These are phyloP conservation scores for Talaromyces sp. DNA, from an alignment of 2,329 filamentous ascomycete genomes.

Conservation along the genomic window DNA sequence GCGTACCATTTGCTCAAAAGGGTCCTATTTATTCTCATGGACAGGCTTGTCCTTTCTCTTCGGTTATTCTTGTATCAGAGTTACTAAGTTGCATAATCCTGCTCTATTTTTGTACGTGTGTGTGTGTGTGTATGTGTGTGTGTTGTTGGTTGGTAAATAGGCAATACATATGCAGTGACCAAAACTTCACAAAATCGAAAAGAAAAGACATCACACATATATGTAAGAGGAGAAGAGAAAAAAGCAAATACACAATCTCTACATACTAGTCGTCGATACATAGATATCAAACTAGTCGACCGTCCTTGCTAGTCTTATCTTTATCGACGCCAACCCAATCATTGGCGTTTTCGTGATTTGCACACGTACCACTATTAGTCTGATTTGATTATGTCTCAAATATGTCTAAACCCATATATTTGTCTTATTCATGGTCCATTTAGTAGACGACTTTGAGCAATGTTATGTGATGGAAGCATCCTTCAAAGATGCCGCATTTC, in stretches of 20 bases:
- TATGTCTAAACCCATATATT: no score
- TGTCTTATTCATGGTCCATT: no score
- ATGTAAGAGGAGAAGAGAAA: neutral
- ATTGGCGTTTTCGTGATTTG: neutral
- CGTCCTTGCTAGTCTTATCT: conserved; percentile 10
- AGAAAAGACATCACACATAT: no score
- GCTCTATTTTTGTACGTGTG: neutral
- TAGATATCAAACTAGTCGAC: neutral
- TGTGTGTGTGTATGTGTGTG: neutral
- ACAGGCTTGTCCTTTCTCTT: neutral
- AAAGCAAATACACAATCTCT: neutral
- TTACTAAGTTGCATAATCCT: neutral
- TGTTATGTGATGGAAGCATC: no score
- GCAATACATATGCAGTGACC: neutral
- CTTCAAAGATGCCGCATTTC: no score
- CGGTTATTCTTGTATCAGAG: no score
- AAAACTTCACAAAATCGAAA: neutral
- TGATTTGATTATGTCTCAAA: neutral
- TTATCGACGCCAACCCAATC: conserved; percentile 1
- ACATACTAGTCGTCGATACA: neutral
- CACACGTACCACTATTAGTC: neutral
- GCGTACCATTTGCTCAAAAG: neutral
- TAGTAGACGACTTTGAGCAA: no score
- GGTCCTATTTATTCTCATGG: neutral
- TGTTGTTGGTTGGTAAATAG: neutral